Evolutionary conservation across 2,329 filamentous ascomycete genomes (phyloP), one percentile per base, ranked within the genome.

Genomic region (Cladosporium austrohemisphaericum): DNA sequence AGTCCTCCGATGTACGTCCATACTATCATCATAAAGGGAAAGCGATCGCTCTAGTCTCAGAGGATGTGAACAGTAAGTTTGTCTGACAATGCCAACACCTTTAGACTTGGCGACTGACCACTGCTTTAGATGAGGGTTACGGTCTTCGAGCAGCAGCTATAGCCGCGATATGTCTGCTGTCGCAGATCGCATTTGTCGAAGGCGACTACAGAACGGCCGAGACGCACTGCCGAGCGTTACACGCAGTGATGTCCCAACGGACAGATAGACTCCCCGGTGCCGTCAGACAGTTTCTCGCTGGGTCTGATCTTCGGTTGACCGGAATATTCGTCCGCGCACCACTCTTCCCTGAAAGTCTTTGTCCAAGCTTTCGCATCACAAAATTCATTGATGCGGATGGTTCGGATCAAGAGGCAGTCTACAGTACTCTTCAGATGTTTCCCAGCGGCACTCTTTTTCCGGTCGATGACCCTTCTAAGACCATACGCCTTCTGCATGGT

Each of bases 11-110:
- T 22, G 38, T 26, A 29, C 38, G 16, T 9, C 25, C 38, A 13
- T 41, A 20, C 22, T 41, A 41, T 19, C 38, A 26, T 10, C 38
- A 41, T 9, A 41, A 28, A 28, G 38, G 38, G 16, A 41, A 31
- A 41, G 38, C 38, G 20, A 23, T 41, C 13, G n/a, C 25, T 11
- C 10, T 41, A n/a, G 25, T 41, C n/a, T 1, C 26, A 4, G 26
- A 41, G 6, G 38, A 41, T 8, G n/a, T 41, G 6, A 28, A 41
- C 13, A 23, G 38, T 41, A 41, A 18, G 6, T 9, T n/a, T n/a
- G n/a, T 9, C 5, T 10, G 1, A 6, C 22, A 5, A 7, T 4
- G 2, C 6, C 7, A 31, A 3, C 10, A 3, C 23, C 8, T 22
- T 4, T 16, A 22, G n/a, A 31, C 1, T 18, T 6, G 5, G n/a